Evolutionary conservation across 805 yeast species (phyloP).

Genomic region (Candida krabiensis): DNA sequence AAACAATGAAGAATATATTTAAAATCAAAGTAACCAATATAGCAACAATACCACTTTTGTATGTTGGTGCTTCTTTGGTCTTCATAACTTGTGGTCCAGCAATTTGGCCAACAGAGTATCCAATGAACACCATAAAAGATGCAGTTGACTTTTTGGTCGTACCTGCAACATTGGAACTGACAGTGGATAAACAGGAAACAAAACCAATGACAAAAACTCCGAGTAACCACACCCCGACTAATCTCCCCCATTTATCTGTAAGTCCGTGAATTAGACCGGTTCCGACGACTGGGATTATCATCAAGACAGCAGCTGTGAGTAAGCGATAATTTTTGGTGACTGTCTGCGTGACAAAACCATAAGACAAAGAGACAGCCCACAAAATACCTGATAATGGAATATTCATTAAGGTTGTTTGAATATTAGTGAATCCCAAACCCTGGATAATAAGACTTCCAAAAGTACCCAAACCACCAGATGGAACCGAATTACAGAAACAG

Average conservation of each 20-base stretch:
- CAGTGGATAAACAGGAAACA: conserved; percentile 15
- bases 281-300: conserved; percentile 16
- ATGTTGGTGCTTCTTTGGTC: conserved; percentile 48
- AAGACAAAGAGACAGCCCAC: conserved; percentile 12
- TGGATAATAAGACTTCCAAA: conserved; percentile 44
- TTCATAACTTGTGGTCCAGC: conserved; percentile 64
- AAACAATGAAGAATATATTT: conserved; percentile 19
- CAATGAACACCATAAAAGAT: conserved; percentile 53
- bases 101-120: conserved; percentile 54
- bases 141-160: conserved; percentile 55
- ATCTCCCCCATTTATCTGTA: conserved; percentile 20
- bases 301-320: conserved; percentile 15
- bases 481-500: conserved; percentile 42
- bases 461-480: conserved; percentile 54
- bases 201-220: conserved; percentile 17
- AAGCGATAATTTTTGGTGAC: conserved; percentile 14
- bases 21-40: conserved; percentile 39
- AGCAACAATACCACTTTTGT: conserved; percentile 56
- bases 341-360: conserved; percentile 12
- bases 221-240: conserved; percentile 17
- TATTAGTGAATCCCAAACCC: conserved; percentile 30
- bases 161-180: conserved; percentile 54
- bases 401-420: conserved; percentile 31
- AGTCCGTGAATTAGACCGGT: conserved; percentile 18
- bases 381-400: conserved; percentile 35